Evolutionary conservation across 106 monocot genomes (phyloP), one percentile per base, ranked within the genome.

Genomic region (Allium fistulosum): DNA sequence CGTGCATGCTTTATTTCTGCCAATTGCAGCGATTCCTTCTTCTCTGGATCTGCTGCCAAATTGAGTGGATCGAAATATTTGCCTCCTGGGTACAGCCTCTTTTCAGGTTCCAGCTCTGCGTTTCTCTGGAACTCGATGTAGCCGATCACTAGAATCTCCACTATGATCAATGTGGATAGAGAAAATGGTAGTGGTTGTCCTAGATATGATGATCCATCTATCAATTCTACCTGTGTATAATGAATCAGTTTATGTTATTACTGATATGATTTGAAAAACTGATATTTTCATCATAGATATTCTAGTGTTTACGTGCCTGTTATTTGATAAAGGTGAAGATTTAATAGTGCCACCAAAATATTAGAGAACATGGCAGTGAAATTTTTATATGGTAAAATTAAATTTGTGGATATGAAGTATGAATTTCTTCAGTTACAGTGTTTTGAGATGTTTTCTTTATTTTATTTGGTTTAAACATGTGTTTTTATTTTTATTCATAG

Each of bases 121-220:
- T 91, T 95, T 59, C 95, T 83, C 77, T 95, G 95, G 85, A 95
- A 95, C 83, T 95, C 95, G 69, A 95, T 95, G 95, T 95, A 95
- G 52, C 95, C 95, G 79, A 95, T 91, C 51, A 95, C 71, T 51
- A 95, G 63, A 46, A 91, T 85, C 81, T 95, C 95, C 65, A 95
- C 88, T 91, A 77, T 81, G 55, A 95, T 91, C 72, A 95, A 37
- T n/a, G 95, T 72, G 48, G 83, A 75, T 4, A 95, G 80, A 10
- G 91, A 91, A 90, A 95, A 95, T 2, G 95, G 95, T 14, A 95
- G 81, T 4, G 95, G 85, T 14, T 76, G 91, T 0, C 95, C 95
- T n/a, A 95, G 74, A 81, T 95, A 95, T 1, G 95, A 95, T 0
- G 95, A 81, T 3, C 95, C 95, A 9, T 88, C 85, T 11, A 91